A percentile compares a stretch with the other conserved stretches of the same genome.
These are phyloP conservation scores for Sabuloglossum arenarium DNA, from an alignment of 495 filamentous ascomycete genomes.

Conservation along the genomic window DNA sequence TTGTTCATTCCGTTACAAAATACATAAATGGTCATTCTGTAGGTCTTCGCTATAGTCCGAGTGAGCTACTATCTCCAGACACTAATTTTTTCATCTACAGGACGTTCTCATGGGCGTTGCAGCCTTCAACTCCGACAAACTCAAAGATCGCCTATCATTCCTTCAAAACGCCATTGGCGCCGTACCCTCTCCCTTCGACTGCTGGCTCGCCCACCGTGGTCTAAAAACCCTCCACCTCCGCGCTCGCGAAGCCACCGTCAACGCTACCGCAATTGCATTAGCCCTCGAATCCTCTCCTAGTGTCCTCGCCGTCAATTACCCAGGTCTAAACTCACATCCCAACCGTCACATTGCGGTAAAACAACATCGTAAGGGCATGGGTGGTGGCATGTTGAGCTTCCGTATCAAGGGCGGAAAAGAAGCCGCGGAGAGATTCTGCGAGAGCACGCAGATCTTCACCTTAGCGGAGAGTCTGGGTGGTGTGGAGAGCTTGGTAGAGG, in stretches of 20 bases:
- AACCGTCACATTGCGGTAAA: slow-evolving; percentile 66
- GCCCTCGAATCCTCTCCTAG: slow-evolving; percentile 63
- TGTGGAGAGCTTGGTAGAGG: slow-evolving; percentile 78
- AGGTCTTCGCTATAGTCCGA: slow-evolving; percentile 8
- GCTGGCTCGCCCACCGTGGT: slow-evolving; percentile 96
- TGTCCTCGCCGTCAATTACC: slow-evolving; percentile 84
- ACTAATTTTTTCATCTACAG: slow-evolving; percentile 15
- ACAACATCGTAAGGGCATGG: slow-evolving; percentile 88
- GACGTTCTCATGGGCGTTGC: slow-evolving; percentile 97
- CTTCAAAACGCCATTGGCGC: slow-evolving; percentile 96
- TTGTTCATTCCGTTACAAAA: slow-evolving; percentile 98
- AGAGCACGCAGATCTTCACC: slow-evolving; percentile 73
- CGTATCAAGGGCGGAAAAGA: slow-evolving; percentile 72
- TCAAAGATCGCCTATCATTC: slow-evolving; percentile 64
- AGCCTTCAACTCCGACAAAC: slow-evolving; percentile 71
- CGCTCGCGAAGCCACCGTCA: slow-evolving; percentile 60
- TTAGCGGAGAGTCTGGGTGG: slow-evolving; percentile 86
- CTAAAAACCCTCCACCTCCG: slow-evolving; percentile 93
- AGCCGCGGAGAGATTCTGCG: slow-evolving; percentile 83
- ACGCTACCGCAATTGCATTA: slow-evolving; percentile 57
- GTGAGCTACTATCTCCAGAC: background rate
- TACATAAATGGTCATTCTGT: slow-evolving; percentile 94
- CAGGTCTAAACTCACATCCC: slow-evolving; percentile 67
- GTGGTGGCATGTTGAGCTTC: slow-evolving; percentile 95
- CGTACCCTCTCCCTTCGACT: slow-evolving; percentile 86